phyloP scores from a whole-genome alignment of 192 early-diverging fungal species.

The Entomortierella beljakovae region DNA sequence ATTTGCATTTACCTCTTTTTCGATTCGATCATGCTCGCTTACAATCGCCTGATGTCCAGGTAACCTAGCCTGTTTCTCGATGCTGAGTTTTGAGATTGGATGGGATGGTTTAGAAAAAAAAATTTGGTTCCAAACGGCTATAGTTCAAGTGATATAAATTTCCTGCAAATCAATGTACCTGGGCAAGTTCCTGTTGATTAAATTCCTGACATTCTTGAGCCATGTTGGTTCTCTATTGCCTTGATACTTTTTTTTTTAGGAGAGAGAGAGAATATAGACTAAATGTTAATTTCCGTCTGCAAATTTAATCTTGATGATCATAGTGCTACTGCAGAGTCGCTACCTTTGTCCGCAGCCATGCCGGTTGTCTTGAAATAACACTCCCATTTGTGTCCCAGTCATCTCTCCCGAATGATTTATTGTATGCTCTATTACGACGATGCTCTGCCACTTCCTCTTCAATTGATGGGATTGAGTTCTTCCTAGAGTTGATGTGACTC shows the following conservation, averaged over 20 bases:
- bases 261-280: not conserved
- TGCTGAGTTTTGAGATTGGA: not conserved
- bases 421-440: constrained; percentile 21
- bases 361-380: constrained; percentile 8
- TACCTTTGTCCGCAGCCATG: constrained; percentile 43
- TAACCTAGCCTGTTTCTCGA: constrained; percentile 17
- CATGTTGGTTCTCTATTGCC: constrained; percentile 38
- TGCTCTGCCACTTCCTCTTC: constrained; percentile 18
- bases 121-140: not conserved
- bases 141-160: not conserved
- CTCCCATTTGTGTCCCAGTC: constrained; percentile 8
- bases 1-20: constrained; percentile 42
- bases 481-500: constrained; percentile 12
- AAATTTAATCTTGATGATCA: too few species aligned
- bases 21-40: constrained; percentile 33
- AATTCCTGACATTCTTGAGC: constrained; percentile 40
- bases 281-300: too few species aligned
- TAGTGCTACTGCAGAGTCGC: not conserved
- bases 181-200: constrained; percentile 35
- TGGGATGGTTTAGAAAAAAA: not conserved
- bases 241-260: constrained; percentile 15
- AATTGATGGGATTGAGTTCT: not conserved
- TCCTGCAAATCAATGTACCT: constrained; percentile 4
- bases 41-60: constrained; percentile 20
- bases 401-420: constrained; percentile 13